A percentile compares a stretch with the other conserved stretches of the same genome.
These are phyloP conservation scores for Astrocystis sublimbata DNA, from an alignment of 495 filamentous ascomycete species.

Conservation along the genomic window DNA sequence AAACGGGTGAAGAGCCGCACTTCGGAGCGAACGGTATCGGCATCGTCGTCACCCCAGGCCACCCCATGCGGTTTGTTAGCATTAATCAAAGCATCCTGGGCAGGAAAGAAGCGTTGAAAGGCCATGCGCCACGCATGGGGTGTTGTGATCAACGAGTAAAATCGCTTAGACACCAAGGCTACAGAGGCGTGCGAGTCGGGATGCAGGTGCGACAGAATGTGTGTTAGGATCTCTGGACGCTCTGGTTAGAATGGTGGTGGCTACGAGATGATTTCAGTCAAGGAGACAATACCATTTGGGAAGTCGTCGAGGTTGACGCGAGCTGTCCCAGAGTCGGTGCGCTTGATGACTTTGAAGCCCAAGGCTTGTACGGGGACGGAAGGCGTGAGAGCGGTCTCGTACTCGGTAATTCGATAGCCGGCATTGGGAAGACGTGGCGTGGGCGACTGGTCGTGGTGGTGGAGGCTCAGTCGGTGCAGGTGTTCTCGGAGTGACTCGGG, in stretches of 20 bases:
- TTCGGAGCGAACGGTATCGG: slow-evolving; percentile 61
- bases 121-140: slow-evolving; percentile 90
- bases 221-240: slow-evolving; percentile 77
- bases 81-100: slow-evolving; percentile 53
- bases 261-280: neutral
- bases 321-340: slow-evolving; percentile 39
- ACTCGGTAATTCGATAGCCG: slow-evolving; percentile 66
- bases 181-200: slow-evolving; percentile 75
- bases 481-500: slow-evolving; percentile 37
- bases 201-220: slow-evolving; percentile 86
- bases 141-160: slow-evolving; percentile 78
- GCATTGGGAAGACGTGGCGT: slow-evolving; percentile 31
- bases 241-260: slow-evolving; percentile 20
- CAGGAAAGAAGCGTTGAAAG: slow-evolving; percentile 86
- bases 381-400: slow-evolving; percentile 64
- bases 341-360: slow-evolving; percentile 65
- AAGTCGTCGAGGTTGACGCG: slow-evolving; percentile 63
- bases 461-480: slow-evolving; percentile 46
- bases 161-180: slow-evolving; percentile 79
- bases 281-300: slow-evolving; percentile 70
- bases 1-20: slow-evolving; percentile 73
- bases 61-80: slow-evolving; percentile 38
- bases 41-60: slow-evolving; percentile 43
- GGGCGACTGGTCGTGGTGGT: slow-evolving; percentile 26
- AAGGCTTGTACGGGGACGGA: slow-evolving; percentile 46